phyloP scores from a whole-genome alignment of 1,139 yeast genomes.

The Pneumocystis oryctolagi region DNA sequence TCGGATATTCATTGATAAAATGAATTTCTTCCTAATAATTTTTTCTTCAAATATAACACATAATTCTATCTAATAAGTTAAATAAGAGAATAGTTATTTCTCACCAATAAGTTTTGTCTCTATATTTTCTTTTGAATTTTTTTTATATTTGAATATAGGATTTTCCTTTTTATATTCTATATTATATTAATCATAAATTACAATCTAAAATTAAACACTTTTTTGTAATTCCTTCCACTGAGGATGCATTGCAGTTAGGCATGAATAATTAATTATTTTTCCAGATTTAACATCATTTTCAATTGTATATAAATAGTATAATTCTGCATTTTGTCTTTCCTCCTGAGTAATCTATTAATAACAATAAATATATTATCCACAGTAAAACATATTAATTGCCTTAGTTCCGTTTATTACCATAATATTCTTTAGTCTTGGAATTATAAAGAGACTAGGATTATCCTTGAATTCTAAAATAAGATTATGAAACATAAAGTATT shows the following conservation, averaged over 20 bases:
- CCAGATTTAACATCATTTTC: background rate
- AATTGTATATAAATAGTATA: background rate
- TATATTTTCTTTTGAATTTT: background rate
- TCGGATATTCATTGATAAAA: background rate
- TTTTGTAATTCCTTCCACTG: background rate
- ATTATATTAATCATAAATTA: background rate
- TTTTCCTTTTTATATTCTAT: background rate
- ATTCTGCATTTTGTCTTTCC: background rate
- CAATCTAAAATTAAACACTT: background rate
- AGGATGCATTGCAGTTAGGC: background rate
- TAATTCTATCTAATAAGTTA: background rate
- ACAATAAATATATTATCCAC: background rate
- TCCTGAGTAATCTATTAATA: background rate
- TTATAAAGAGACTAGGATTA: background rate
- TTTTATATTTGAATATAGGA: background rate
- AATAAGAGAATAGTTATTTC: background rate
- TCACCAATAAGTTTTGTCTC: background rate
- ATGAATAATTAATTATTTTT: background rate
- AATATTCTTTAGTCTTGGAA: background rate
- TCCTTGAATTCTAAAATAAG: background rate
- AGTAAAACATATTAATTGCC: background rate
- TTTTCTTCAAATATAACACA: background rate
- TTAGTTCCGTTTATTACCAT: background rate
- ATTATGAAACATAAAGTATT: background rate
- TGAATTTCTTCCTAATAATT: background rate